A percentile compares a stretch with the other conserved stretches of the same genome.
Evolutionary conservation across 495 filamentous ascomycete species (phyloP).

Genomic region (Astrocystis sublimbata): DNA sequence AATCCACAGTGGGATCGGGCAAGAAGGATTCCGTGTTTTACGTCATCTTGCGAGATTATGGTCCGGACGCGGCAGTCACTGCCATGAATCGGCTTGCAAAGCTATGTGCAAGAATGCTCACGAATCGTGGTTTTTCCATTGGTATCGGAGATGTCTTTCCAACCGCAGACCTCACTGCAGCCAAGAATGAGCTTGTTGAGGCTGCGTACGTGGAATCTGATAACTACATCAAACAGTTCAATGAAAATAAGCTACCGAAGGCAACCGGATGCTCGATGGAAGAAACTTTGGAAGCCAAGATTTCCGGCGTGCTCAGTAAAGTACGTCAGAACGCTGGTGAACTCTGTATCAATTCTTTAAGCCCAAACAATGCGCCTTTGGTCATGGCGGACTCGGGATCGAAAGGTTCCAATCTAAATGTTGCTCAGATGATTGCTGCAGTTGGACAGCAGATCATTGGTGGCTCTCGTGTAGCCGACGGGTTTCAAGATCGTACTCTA

Average conservation of each 20-base stretch:
- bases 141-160: conserved; percentile 94
- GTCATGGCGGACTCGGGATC: conserved; percentile 98
- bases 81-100: conserved; percentile 95
- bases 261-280: conserved; percentile 86
- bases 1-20: conserved; percentile 88
- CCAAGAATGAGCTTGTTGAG: conserved; percentile 74
- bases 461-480: conserved; percentile 89
- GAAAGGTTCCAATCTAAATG: conserved; percentile 95
- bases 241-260: conserved; percentile 74
- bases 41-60: conserved; percentile 91
- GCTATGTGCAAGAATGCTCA: conserved; percentile 83
- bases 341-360: conserved; percentile 85
- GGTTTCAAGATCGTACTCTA: conserved; percentile 91
- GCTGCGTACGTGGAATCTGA: conserved; percentile 81
- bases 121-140: conserved; percentile 92
- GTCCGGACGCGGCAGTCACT: conserved; percentile 80
- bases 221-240: conserved; percentile 78
- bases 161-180: conserved; percentile 60
- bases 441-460: conserved; percentile 98
- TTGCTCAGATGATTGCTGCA: conserved; percentile 97
- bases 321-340: conserved; percentile 89
- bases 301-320: conserved; percentile 87
- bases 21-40: conserved; percentile 99
- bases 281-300: conserved; percentile 84
- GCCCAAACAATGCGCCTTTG: conserved; percentile 87